phyloP scores from a whole-genome alignment of 306 rosid species.

The Pyrus pyrifolia region DNA sequence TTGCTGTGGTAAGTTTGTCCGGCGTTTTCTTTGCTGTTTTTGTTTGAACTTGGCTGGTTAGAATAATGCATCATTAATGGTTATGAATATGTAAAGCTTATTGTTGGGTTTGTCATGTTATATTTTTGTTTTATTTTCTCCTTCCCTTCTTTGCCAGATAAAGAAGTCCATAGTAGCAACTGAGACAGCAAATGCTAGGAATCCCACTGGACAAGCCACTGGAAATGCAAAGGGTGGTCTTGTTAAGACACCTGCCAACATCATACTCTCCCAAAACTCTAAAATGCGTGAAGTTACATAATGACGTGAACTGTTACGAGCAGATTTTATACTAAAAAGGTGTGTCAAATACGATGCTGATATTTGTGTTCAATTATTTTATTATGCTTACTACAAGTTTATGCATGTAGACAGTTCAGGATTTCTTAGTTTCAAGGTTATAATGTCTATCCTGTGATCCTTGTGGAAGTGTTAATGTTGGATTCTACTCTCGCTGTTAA shows the following conservation, averaged over 20 bases:
- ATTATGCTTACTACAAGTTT: not conserved
- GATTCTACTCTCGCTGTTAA: not conserved
- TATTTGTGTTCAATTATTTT: not conserved
- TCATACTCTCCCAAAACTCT: slow-evolving; percentile 48
- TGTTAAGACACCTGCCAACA: slow-evolving; percentile 54
- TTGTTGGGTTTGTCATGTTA: not conserved
- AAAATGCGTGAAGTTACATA: slow-evolving; percentile 32
- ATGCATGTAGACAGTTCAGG: not conserved
- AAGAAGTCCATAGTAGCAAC: slow-evolving; percentile 64
- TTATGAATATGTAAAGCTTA: not conserved
- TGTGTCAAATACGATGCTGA: slow-evolving; percentile 9
- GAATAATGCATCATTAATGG: not conserved
- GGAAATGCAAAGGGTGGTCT: slow-evolving; percentile 66
- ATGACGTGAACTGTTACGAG: slow-evolving; percentile 13
- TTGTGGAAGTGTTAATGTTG: not conserved
- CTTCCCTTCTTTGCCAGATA: slow-evolving; percentile 45
- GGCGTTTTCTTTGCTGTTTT: not conserved
- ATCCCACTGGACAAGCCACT: slow-evolving; percentile 67
- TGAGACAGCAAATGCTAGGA: slow-evolving; percentile 54
- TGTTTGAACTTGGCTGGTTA: not conserved
- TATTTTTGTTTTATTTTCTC: not conserved
- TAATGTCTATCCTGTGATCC: not conserved
- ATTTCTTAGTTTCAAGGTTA: not conserved
- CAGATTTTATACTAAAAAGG: slow-evolving; percentile 23
- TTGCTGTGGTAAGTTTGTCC: slow-evolving; percentile 62